Evolutionary conservation across 164 flowering plant species (phyloP).

Genomic region (Chloranthus sessilifolius): DNA sequence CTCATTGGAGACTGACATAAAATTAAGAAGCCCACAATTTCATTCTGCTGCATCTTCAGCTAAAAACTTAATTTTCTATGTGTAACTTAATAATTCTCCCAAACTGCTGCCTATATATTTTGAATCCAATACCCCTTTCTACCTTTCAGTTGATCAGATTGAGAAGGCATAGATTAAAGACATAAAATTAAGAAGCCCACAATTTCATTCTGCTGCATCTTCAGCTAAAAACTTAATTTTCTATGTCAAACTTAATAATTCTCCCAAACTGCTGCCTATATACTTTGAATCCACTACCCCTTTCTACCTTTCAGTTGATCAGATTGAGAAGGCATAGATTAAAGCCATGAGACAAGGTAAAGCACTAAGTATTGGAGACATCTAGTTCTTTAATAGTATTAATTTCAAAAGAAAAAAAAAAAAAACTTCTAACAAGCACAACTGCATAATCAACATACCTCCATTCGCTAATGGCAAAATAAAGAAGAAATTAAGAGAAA

Average conservation of each 20-base stretch:
- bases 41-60: neutral
- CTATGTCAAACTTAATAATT: neutral
- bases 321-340: neutral
- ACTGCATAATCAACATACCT: slow-evolving; percentile 39
- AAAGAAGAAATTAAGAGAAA: slow-evolving; percentile 95
- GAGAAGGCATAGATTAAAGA: neutral
- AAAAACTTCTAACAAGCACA: neutral
- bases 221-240: neutral
- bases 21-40: neutral
- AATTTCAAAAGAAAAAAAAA: neutral
- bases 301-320: neutral
- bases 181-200: neutral
- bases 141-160: neutral
- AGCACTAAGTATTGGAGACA: too few relatives aligned
- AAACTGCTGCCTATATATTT: neutral
- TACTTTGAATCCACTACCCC: neutral
- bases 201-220: neutral
- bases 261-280: neutral
- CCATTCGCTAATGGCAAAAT: slow-evolving; percentile 68
- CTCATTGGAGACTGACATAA: too few relatives aligned
- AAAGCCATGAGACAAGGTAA: too few relatives aligned
- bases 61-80: neutral
- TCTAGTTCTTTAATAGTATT: neutral
- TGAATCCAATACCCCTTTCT: neutral
- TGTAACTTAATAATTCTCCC: neutral